Base-by-base conservation (phyloP, 2,329 filamentous ascomycete species). In the Xylaria sp. region DNA sequence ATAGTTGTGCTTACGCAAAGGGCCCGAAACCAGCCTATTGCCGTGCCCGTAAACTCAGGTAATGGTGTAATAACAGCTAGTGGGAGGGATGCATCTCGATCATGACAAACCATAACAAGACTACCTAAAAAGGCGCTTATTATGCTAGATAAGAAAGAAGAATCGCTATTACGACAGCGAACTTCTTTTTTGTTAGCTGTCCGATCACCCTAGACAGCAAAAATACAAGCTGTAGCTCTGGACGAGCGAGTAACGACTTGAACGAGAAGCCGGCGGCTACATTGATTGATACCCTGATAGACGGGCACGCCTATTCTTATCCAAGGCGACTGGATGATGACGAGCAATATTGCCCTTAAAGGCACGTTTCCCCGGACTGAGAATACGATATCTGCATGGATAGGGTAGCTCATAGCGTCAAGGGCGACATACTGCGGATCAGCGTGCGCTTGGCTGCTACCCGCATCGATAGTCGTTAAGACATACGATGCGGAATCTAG, bases 1-100 rank as follows among this genome's bases (percentile, higher is more conserved):
- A 82, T 91, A 50, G 71, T 88, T 21, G 75, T 77, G 37, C 80
- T 91, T 25, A 87, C 88, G 10, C 83, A 83, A 57, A 84, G 85
- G 76, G 84, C 81, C 25, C 83, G 83, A 54, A 84, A 86, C 18
- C 71, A 72, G 13, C 78, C 80, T 32, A 71, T 78, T n/a, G 71
- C 74, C 2, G 63, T 78, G 27, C 74, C 76, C 50, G 65, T 74
- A 6, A 69, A 66, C 21, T 72, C 63, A 44, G 71, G 61, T 23
- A 72, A 78, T 68, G 78, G 80, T 6, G 78, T 79, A 13, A 69
- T 76, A 32, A 78, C 73, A 69, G 75, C 75, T 44, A 80, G 76
- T 47, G 78, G 79, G 6, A 74, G 69, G 35, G 78, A 81, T 48
- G 68, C 75, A 37, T 53, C 69, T 55, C 48, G 48, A 32, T 58